Conservation (phyloP, 1,284 basidiomycete genomes). For the Neonothopanus nambi region DNA sequence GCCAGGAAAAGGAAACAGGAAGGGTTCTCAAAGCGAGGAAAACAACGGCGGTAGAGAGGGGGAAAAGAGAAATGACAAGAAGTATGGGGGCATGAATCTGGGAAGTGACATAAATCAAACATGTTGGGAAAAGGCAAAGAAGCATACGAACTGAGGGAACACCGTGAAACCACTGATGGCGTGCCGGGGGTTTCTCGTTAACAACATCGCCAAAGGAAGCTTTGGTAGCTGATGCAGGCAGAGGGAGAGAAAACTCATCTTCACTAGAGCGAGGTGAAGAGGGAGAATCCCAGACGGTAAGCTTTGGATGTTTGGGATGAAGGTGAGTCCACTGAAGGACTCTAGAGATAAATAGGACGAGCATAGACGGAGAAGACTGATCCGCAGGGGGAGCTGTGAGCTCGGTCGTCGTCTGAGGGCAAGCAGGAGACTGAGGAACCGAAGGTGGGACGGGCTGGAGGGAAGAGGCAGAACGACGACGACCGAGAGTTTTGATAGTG, state of each 20-base stretch:
- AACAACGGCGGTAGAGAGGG: conserved; percentile 58
- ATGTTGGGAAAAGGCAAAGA: conserved; percentile 30
- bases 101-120: not conserved
- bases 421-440: conserved; percentile 17
- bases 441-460: conserved; percentile 1
- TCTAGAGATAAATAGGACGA: conserved; percentile 48
- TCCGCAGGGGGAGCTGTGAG: not conserved
- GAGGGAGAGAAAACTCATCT: conserved; percentile 60
- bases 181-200: conserved; percentile 37
- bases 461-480: conserved; percentile 25
- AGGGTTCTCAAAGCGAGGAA: conserved; percentile 54
- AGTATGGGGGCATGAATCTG: conserved; percentile 67
- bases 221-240: conserved; percentile 59
- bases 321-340: conserved; percentile 54
- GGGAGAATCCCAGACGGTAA: conserved; percentile 38
- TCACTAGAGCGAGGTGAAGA: conserved; percentile 53
- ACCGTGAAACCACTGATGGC: conserved; percentile 40
- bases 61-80: conserved; percentile 66
- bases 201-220: conserved; percentile 50
- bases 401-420: not conserved
- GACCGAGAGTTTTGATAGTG: conserved; percentile 51
- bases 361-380: conserved; percentile 39
- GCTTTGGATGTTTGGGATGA: conserved; percentile 33
- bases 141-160: conserved; percentile 47
- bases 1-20: conserved; percentile 75